Conservation (phyloP, 108 stramenopile genomes). For the Skeletonema marinoi region DNA sequence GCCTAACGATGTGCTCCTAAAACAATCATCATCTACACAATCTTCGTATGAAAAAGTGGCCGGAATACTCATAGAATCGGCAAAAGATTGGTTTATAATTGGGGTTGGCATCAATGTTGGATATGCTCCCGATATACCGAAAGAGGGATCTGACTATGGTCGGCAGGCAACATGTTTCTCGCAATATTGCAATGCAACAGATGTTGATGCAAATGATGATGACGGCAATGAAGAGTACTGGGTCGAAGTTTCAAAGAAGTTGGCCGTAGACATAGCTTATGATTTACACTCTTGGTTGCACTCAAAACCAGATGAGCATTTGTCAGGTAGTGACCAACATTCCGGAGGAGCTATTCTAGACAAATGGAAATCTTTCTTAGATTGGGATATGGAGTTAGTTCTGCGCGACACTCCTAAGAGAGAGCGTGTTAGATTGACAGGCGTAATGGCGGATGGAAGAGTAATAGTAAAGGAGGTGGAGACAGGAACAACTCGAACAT, state of each 20-base stretch:
- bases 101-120: slow-evolving; percentile 93
- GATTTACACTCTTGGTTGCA: slow-evolving; percentile 50
- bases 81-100: slow-evolving; percentile 80
- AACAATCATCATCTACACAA: slow-evolving; percentile 72
- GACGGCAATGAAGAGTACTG: slow-evolving; percentile 25
- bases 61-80: slow-evolving; percentile 49
- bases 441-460: slow-evolving; percentile 45
- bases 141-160: slow-evolving; percentile 59
- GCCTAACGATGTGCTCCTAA: slow-evolving; percentile 93
- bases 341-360: slow-evolving; percentile 30
- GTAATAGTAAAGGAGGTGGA: slow-evolving; percentile 41
- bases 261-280: slow-evolving; percentile 30
- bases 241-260: slow-evolving; percentile 31
- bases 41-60: slow-evolving; percentile 55
- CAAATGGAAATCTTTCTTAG: slow-evolving; percentile 49
- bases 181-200: slow-evolving; percentile 39
- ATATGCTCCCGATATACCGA: slow-evolving; percentile 75
- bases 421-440: slow-evolving; percentile 39
- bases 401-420: slow-evolving; percentile 39
- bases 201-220: slow-evolving; percentile 25
- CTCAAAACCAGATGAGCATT: slow-evolving; percentile 6
- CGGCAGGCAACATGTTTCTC: slow-evolving; percentile 69
- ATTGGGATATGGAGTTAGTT: slow-evolving; percentile 52
- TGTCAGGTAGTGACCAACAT: background rate
- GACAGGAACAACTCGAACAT: slow-evolving; percentile 37